These are phyloP conservation scores for Wickerhamomyces subpelliculosus DNA, from an alignment of 805 yeast genomes.

Conservation along the genomic window DNA sequence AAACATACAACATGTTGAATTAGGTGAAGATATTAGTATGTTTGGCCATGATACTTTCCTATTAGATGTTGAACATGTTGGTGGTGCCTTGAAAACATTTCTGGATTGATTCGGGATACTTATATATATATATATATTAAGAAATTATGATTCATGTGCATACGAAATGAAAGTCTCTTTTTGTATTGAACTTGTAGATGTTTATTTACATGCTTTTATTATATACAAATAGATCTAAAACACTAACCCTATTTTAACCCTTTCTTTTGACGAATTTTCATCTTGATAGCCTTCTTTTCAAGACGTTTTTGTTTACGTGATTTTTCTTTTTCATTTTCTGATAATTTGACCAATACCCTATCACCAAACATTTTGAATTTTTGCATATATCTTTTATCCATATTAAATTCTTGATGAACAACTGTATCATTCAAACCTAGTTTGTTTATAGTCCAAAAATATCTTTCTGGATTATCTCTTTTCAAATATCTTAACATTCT, in stretches of 20 bases:
- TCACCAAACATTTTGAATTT: constrained; percentile 76
- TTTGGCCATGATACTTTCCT: constrained; percentile 92
- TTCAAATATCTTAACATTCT: constrained; percentile 75
- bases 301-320: constrained; percentile 40
- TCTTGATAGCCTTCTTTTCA: constrained; percentile 33
- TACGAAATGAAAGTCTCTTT: not conserved
- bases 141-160: no score
- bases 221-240: constrained; percentile 10
- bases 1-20: constrained; percentile 58
- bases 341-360: constrained; percentile 51
- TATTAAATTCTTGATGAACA: constrained; percentile 71
- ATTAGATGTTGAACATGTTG: constrained; percentile 71
- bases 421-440: constrained; percentile 81
- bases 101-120: constrained; percentile 29
- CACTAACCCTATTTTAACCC: no score
- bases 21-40: constrained; percentile 68
- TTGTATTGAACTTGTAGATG: not conserved
- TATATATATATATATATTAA: no score
- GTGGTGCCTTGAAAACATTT: constrained; percentile 65
- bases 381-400: constrained; percentile 73
- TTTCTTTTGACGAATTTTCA: constrained; percentile 19
- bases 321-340: constrained; percentile 40
- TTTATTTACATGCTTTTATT: constrained; percentile 9
- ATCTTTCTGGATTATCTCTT: constrained; percentile 69
- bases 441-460: constrained; percentile 80